Evolutionary conservation across 768 basidiomycete species (phyloP).

Genomic region (Tephrocybe sp.): DNA sequence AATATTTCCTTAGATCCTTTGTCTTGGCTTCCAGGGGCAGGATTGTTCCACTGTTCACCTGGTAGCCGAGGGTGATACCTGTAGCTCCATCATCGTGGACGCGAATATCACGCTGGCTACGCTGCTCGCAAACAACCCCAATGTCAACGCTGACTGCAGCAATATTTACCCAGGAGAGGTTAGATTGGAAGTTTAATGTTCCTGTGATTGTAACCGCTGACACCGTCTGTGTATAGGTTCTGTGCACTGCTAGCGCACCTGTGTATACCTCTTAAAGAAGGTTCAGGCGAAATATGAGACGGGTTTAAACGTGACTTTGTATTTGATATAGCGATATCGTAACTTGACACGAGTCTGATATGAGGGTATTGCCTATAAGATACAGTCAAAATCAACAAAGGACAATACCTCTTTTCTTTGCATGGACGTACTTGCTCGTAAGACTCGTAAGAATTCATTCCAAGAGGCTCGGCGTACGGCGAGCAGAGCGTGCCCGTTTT

Average conservation of each 20-base stretch:
- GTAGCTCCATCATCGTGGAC: slow-evolving; percentile 38
- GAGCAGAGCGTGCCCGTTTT: not conserved
- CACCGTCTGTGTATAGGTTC: slow-evolving; percentile 4
- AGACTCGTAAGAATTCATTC: too few species aligned
- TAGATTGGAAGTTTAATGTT: not conserved
- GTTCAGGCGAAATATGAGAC: too few species aligned
- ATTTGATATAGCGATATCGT: too few species aligned
- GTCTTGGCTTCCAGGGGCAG: slow-evolving; percentile 54
- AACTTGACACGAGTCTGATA: too few species aligned
- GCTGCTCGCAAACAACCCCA: slow-evolving; percentile 64
- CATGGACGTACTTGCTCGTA: too few species aligned
- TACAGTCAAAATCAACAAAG: too few species aligned
- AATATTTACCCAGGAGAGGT: slow-evolving; percentile 67
- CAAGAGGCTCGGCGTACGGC: not conserved
- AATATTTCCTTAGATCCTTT: slow-evolving; percentile 36
- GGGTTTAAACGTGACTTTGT: too few species aligned
- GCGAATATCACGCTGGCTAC: slow-evolving; percentile 45
- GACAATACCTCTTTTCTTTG: too few species aligned
- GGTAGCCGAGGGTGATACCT: slow-evolving; percentile 50
- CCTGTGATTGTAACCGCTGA: not conserved
- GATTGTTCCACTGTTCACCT: slow-evolving; percentile 58
- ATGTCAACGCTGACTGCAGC: slow-evolving; percentile 48
- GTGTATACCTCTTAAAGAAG: not conserved
- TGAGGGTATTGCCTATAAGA: too few species aligned
- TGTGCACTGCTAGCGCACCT: slow-evolving; percentile 10